A percentile compares a stretch with the other conserved stretches of the same genome.
Conservation (phyloP, 768 basidiomycete genomes). For the Boletus reticuloceps region DNA sequence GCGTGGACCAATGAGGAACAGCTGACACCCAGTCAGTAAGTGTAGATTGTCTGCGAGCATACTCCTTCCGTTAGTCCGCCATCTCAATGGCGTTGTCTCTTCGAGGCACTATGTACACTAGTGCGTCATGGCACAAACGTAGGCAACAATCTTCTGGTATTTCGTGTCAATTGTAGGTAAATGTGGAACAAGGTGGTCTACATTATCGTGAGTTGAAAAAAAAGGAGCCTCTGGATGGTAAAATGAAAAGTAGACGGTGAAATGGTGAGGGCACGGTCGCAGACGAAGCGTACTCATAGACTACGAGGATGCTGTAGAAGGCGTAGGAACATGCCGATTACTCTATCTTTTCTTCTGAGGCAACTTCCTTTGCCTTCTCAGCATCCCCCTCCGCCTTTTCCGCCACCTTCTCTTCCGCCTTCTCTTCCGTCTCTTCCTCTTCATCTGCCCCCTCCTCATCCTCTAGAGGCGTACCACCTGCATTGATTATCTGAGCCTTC, state of each 20-base stretch:
- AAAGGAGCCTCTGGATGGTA: slow-evolving; percentile 7
- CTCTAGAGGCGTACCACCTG: slow-evolving; percentile 27
- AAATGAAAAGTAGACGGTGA: slow-evolving; percentile 7
- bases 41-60: slow-evolving; percentile 5
- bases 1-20: slow-evolving; percentile 73
- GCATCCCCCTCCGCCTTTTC: slow-evolving; percentile 27
- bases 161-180: slow-evolving; percentile 27
- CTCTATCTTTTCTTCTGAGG: slow-evolving; percentile 32
- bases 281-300: slow-evolving; percentile 9
- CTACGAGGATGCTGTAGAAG: slow-evolving; percentile 4
- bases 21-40: slow-evolving; percentile 12
- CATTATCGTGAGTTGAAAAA: slow-evolving; percentile 21
- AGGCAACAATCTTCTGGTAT: slow-evolving; percentile 23
- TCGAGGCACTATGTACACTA: background rate
- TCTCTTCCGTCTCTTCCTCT: slow-evolving; percentile 29
- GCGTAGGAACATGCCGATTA: slow-evolving; percentile 11
- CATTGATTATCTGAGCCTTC: slow-evolving; percentile 71
- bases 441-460: slow-evolving; percentile 23
- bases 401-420: slow-evolving; percentile 23
- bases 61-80: background rate
- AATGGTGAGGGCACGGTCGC: background rate
- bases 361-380: slow-evolving; percentile 35
- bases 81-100: background rate
- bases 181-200: slow-evolving; percentile 27
- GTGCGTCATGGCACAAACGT: background rate